Evolutionary conservation across 768 basidiomycete genomes (phyloP).

Genomic region (Tulasnella sp.): DNA sequence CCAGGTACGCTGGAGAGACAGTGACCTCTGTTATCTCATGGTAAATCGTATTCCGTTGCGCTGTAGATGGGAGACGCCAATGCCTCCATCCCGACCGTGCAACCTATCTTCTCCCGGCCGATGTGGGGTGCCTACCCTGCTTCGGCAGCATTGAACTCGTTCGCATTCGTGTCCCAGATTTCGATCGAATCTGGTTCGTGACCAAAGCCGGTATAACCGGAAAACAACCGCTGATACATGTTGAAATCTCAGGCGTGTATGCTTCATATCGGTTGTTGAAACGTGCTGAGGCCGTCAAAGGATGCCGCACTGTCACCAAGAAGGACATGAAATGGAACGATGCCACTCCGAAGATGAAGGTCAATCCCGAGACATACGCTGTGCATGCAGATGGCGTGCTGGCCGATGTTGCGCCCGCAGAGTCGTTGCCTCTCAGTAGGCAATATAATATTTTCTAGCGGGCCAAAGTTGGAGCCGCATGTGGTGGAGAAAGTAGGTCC

Average conservation of each 20-base stretch:
- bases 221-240: not conserved
- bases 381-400: slow-evolving; percentile 77
- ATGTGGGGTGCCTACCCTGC: slow-evolving; percentile 88
- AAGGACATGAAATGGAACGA: slow-evolving; percentile 93
- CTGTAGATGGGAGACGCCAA: slow-evolving; percentile 93
- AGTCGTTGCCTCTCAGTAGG: slow-evolving; percentile 59
- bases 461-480: not conserved
- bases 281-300: slow-evolving; percentile 64
- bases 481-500: not conserved
- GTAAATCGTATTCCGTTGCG: not conserved
- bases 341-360: slow-evolving; percentile 71
- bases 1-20: slow-evolving; percentile 50
- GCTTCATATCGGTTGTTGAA: slow-evolving; percentile 67
- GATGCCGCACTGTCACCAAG: slow-evolving; percentile 74
- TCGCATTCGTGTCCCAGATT: slow-evolving; percentile 77
- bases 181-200: slow-evolving; percentile 51
- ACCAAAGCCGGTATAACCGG: not conserved
- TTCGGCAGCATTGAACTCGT: slow-evolving; percentile 78
- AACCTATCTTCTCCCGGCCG: slow-evolving; percentile 77
- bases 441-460: slow-evolving; percentile 76
- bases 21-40: not conserved
- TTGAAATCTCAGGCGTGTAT: slow-evolving; percentile 48
- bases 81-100: slow-evolving; percentile 92
- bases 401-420: slow-evolving; percentile 72
- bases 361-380: slow-evolving; percentile 90